Evolutionary conservation across 2,329 filamentous ascomycete genomes (phyloP).

Genomic region (Pestalotiopsis sp.): DNA sequence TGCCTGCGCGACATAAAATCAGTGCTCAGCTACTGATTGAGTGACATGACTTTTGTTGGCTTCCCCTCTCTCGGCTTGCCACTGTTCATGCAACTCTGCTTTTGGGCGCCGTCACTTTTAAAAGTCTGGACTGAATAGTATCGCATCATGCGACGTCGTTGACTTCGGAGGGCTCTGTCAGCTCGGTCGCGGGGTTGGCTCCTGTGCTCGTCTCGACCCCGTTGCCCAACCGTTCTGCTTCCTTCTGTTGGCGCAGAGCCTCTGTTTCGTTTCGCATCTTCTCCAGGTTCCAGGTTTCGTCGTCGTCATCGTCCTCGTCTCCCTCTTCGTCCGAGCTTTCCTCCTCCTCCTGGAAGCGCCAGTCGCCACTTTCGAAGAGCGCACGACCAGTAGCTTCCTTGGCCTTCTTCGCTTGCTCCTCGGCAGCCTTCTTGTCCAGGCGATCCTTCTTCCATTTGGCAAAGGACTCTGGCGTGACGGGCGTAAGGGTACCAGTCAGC

Average conservation of each 20-base stretch:
- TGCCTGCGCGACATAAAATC: neutral
- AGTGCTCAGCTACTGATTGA: neutral
- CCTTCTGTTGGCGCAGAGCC: conserved; percentile 70
- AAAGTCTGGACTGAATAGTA: conserved; percentile 18
- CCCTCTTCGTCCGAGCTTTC: conserved; percentile 66
- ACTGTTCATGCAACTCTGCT: conserved; percentile 3
- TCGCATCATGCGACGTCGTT: conserved; percentile 39
- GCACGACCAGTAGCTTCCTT: conserved; percentile 96
- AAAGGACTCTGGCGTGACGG: conserved; percentile 90
- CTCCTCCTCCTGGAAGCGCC: conserved; percentile 66
- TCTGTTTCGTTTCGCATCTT: conserved; percentile 86
- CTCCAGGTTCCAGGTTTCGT: conserved; percentile 77
- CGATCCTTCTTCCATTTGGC: conserved; percentile 97
- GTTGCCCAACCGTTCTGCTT: conserved; percentile 67
- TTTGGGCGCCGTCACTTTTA: conserved; percentile 12
- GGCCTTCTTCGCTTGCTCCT: conserved; percentile 84
- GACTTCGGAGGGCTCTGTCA: conserved; percentile 21
- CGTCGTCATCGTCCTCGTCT: conserved; percentile 65
- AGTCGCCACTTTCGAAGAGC: conserved; percentile 96
- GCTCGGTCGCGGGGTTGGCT: conserved; percentile 29
- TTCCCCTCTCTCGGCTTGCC: conserved; percentile 2
- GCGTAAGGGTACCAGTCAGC: conserved; percentile 86
- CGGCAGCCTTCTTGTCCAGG: conserved; percentile 91
- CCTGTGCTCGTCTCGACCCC: conserved; percentile 19
- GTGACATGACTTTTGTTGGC: neutral